phyloP scores from a whole-genome alignment of 345 rosid genomes.

The Eucalyptus virginea region DNA sequence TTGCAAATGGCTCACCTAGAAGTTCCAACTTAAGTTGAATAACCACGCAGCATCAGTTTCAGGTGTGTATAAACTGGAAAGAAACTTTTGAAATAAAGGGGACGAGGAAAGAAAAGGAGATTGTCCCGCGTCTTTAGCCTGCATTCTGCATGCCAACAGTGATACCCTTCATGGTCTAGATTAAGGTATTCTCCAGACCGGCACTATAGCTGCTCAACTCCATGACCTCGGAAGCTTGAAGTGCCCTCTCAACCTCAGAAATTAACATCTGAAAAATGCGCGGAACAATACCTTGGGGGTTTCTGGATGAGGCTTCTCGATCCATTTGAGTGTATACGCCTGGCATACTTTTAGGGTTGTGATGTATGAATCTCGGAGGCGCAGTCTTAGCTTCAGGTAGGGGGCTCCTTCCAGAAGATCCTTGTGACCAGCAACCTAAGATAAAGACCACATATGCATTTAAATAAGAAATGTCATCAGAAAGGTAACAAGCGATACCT shows the following conservation, averaged over 20 bases:
- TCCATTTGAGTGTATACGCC: slow-evolving; percentile 79
- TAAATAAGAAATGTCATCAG: neutral
- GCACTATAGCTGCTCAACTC: slow-evolving; percentile 63
- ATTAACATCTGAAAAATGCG: neutral
- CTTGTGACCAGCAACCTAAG: slow-evolving; percentile 82
- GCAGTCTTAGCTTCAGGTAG: slow-evolving; percentile 78
- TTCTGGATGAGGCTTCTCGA: slow-evolving; percentile 63
- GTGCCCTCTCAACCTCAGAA: slow-evolving; percentile 38
- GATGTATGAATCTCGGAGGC: slow-evolving; percentile 81
- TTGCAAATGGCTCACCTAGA: neutral
- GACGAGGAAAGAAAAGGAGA: neutral
- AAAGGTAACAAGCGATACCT: neutral
- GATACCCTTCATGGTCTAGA: slow-evolving; percentile 95
- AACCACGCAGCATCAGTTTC: neutral
- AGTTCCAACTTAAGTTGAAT: neutral
- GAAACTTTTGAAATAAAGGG: neutral
- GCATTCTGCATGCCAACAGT: slow-evolving; percentile 92
- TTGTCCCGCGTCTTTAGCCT: slow-evolving; percentile 16
- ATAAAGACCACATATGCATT: neutral
- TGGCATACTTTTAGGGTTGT: slow-evolving; percentile 88
- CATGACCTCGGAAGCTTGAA: neutral
- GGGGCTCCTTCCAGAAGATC: slow-evolving; percentile 94
- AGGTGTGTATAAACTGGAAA: neutral
- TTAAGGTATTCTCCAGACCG: slow-evolving; percentile 88
- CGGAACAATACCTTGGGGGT: neutral